phyloP scores from a whole-genome alignment of 139 green algal genomes.

The Eudorina sp. region DNA sequence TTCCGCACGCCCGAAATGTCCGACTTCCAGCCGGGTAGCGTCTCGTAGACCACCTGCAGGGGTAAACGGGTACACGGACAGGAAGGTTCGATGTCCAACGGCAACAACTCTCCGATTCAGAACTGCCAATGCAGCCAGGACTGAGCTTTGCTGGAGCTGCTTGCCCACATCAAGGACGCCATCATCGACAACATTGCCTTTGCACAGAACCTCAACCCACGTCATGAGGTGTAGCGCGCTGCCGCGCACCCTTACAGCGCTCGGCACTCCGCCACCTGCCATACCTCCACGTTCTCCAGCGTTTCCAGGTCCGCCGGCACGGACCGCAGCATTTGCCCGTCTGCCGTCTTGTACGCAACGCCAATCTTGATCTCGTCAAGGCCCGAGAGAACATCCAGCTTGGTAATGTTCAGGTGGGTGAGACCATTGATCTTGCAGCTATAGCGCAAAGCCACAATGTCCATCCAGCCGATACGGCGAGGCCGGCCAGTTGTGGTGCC shows the following conservation, averaged over 20 bases:
- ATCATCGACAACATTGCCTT: too few species aligned
- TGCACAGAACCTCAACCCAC: too few species aligned
- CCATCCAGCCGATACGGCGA: slow-evolving; percentile 96
- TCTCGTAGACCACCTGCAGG: slow-evolving; percentile 93
- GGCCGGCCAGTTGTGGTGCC: slow-evolving; percentile 98
- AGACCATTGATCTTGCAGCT: slow-evolving; percentile 88
- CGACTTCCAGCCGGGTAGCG: slow-evolving; percentile 92
- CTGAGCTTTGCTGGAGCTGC: too few species aligned
- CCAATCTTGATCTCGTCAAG: slow-evolving; percentile 91
- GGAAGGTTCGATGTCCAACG: too few species aligned
- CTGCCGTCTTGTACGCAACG: slow-evolving; percentile 69
- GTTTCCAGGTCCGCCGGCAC: slow-evolving; percentile 83
- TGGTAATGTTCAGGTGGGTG: slow-evolving; percentile 98
- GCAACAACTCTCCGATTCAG: too few species aligned
- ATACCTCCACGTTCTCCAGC: slow-evolving; percentile 79
- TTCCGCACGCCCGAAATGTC: slow-evolving; percentile 84
- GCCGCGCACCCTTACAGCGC: not conserved
- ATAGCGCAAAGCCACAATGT: slow-evolving; percentile 95
- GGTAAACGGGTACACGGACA: too few species aligned
- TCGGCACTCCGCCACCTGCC: not conserved
- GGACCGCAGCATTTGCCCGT: slow-evolving; percentile 57
- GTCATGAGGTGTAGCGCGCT: too few species aligned
- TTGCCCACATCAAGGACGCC: too few species aligned
- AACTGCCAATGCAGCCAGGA: too few species aligned
- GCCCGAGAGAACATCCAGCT: slow-evolving; percentile 95